These are phyloP conservation scores for Penicillium frequentans DNA, from an alignment of 2,329 filamentous ascomycete genomes.

Conservation along the genomic window DNA sequence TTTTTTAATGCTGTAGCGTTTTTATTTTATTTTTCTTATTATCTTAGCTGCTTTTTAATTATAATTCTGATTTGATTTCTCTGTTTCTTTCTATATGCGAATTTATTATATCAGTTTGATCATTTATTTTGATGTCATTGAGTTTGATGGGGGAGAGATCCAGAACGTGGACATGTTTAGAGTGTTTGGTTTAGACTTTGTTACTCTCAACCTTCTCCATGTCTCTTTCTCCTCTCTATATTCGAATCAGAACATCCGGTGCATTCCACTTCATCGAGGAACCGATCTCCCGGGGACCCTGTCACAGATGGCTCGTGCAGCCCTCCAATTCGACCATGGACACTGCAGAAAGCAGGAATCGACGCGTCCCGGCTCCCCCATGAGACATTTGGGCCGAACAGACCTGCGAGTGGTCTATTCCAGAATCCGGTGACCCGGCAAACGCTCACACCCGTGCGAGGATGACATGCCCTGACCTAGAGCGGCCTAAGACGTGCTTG, in stretches of 20 bases:
- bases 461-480: conserved; percentile 14
- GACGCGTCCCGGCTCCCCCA: conserved; percentile 21
- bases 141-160: neutral
- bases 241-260: conserved; percentile 14
- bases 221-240: neutral
- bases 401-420: conserved; percentile 27
- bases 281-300: conserved; percentile 19
- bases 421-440: conserved; percentile 27
- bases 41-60: neutral
- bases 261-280: conserved; percentile 23
- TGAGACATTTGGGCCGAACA: conserved; percentile 28
- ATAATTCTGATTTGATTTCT: neutral
- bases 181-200: neutral
- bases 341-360: conserved; percentile 21
- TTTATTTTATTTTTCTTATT: neutral
- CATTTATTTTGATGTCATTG: neutral
- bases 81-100: neutral
- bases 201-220: neutral
- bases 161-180: neutral
- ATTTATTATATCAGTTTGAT: neutral
- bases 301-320: conserved; percentile 21
- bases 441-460: conserved; percentile 27
- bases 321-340: conserved; percentile 19
- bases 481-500: neutral
- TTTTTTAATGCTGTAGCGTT: neutral